Base-by-base conservation (phyloP, 1,284 basidiomycete genomes). In the Boletus coffeatus region DNA sequence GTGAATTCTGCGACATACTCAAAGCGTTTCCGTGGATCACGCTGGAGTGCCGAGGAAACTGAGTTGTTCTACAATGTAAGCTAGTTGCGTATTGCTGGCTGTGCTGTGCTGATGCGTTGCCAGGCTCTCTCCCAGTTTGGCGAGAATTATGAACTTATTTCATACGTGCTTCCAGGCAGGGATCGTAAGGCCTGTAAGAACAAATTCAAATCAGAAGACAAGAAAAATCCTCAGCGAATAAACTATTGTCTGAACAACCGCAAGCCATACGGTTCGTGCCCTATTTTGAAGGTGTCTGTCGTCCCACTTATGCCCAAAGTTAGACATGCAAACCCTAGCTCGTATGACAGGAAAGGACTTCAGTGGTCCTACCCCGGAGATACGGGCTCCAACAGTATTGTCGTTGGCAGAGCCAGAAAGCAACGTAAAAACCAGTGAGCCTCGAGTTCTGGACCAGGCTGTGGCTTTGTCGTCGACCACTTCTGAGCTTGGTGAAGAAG, bases 141-240 rank as follows among this genome's bases (percentile, higher is more conserved):
- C 41, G 92, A 94, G 72, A 94, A 96, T 68, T 96, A 95, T 70
- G 93, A 96, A 72, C 84, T 96, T 63, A 94, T 96, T 62, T 90
- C 93, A 2, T 88, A 88, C 65, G 81, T 94, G 10, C 82, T 96
- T 41, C 92, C 93, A 34, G 88, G 89, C 16, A 87, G 94, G n/a
- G 90, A 92, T 70, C 83, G 94, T 16, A 91, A 89, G 68, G 87
- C 92, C 56, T 94, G 94, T 76, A 94, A 94, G 76, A 89, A 90
- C 70, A 96, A 96, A 74, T 96, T 93, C 80, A 93, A 91, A 69
- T 81, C 86, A 0, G 93, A 96, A 74, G 94, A 96, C 73, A 90
- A 85, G 75, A 86, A 82, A 69, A 88, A 94, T 70, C 81, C 87
- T 32, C 80, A 78, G 18, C 80, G 88, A 55, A 90, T 92, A 62